These are phyloP conservation scores for Daldinia concentrica DNA, from an alignment of 495 filamentous ascomycete species.

Conservation along the genomic window DNA sequence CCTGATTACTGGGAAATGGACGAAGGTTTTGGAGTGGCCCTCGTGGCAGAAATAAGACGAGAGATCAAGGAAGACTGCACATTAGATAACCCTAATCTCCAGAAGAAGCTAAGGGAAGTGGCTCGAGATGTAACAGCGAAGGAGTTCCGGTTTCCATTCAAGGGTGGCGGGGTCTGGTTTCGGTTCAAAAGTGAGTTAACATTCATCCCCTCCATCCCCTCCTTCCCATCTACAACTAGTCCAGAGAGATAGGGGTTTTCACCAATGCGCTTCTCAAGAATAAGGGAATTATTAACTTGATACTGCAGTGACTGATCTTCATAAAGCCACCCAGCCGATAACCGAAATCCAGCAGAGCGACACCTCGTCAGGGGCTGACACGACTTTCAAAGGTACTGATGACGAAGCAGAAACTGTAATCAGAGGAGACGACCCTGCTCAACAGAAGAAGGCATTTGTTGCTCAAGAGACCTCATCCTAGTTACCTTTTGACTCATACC, in stretches of 20 bases:
- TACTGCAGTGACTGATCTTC: slow-evolving; percentile 14
- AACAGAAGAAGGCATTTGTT: background rate
- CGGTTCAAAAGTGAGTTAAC: slow-evolving; percentile 19
- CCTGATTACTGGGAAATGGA: slow-evolving; percentile 28
- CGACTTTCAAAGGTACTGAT: background rate
- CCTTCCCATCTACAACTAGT: background rate
- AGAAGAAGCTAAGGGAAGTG: slow-evolving; percentile 11
- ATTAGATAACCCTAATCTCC: slow-evolving; percentile 19
- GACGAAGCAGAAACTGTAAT: background rate
- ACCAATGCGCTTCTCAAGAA: background rate
- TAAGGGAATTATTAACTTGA: background rate
- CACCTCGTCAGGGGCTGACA: no score
- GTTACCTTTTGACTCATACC: background rate
- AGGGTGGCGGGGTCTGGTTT: slow-evolving; percentile 21
- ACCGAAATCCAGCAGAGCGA: background rate
- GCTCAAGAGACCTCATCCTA: background rate
- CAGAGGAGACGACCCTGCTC: background rate
- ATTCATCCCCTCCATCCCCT: no score
- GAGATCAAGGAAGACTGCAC: slow-evolving; percentile 16
- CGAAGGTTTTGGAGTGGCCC: slow-evolving; percentile 17
- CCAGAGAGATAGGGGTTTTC: background rate
- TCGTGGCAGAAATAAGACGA: slow-evolving; percentile 25
- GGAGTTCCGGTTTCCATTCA: slow-evolving; percentile 16
- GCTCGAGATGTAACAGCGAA: slow-evolving; percentile 10
- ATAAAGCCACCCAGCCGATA: slow-evolving; percentile 19